Evolutionary conservation across 1,139 yeast species (phyloP).

Genomic region (Nematodospora anomalae): DNA sequence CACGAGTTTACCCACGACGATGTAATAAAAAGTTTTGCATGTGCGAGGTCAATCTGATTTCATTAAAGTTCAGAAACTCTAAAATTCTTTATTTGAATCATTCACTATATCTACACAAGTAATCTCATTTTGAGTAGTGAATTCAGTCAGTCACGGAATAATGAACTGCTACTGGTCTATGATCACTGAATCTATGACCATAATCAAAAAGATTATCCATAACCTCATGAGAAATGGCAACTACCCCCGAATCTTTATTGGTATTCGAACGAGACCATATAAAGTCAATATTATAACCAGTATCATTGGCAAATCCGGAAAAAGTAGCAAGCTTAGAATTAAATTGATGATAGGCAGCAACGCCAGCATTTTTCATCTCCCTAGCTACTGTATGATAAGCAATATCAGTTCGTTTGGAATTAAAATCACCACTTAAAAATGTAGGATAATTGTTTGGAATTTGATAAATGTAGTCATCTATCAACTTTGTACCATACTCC

Average conservation of each 20-base stretch:
- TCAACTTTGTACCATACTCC: conserved; percentile 27
- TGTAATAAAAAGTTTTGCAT: too few species aligned
- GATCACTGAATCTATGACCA: conserved; percentile 40
- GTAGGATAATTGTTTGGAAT: conserved; percentile 32
- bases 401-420: conserved; percentile 24
- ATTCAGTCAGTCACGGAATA: conserved; percentile 1
- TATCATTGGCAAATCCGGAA: conserved; percentile 36
- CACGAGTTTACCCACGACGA: too few species aligned
- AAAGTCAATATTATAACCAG: conserved; percentile 24
- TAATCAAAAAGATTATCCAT: conserved; percentile 27
- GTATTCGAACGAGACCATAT: conserved; percentile 24
- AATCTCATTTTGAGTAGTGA: background rate
- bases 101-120: too few species aligned
- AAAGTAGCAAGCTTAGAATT: conserved; percentile 33
- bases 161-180: conserved; percentile 42
- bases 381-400: conserved; percentile 31
- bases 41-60: too few species aligned
- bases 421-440: conserved; percentile 32
- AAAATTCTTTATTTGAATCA: too few species aligned
- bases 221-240: conserved; percentile 34
- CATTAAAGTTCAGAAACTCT: too few species aligned
- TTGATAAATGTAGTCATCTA: conserved; percentile 30
- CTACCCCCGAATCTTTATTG: conserved; percentile 18
- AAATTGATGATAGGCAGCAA: conserved; percentile 22
- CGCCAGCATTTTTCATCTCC: conserved; percentile 21